A percentile compares a stretch with the other conserved stretches of the same genome.
phyloP scores from a whole-genome alignment of 2,329 filamentous ascomycete species.

The Elsinoe arachidis region DNA sequence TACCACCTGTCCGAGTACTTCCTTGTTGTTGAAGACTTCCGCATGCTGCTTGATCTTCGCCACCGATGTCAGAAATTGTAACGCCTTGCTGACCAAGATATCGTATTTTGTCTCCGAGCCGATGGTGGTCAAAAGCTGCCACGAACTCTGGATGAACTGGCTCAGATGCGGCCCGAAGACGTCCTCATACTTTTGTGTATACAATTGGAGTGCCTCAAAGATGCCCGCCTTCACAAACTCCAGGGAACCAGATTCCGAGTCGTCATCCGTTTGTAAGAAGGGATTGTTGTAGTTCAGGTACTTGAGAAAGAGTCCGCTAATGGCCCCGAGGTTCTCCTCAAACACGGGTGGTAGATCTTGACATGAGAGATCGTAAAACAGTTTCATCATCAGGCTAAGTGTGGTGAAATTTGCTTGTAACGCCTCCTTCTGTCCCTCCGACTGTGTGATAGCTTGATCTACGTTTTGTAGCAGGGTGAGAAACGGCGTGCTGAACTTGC shows the following conservation, averaged over 20 bases:
- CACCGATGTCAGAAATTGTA: constrained; percentile 89
- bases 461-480: constrained; percentile 68
- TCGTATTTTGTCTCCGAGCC: constrained; percentile 89
- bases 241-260: constrained; percentile 74
- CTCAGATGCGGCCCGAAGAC: constrained; percentile 74
- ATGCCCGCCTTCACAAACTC: constrained; percentile 90
- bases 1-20: constrained; percentile 74
- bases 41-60: constrained; percentile 71
- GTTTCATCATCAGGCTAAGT: constrained; percentile 79
- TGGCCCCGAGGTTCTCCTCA: constrained; percentile 72
- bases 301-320: constrained; percentile 77
- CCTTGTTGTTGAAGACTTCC: constrained; percentile 72
- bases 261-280: constrained; percentile 75
- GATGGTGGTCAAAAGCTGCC: constrained; percentile 80
- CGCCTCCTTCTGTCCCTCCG: constrained; percentile 63
- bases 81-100: constrained; percentile 81
- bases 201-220: constrained; percentile 81
- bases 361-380: constrained; percentile 93
- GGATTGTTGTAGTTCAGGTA: constrained; percentile 85
- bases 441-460: constrained; percentile 61
- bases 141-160: constrained; percentile 81
- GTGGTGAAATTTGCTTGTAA: constrained; percentile 75
- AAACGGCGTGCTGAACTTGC: constrained; percentile 76
- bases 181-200: constrained; percentile 91
- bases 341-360: constrained; percentile 93